phyloP scores from a whole-genome alignment of 371 early-diverging fungal genomes.

The Mucor velutinosus region DNA sequence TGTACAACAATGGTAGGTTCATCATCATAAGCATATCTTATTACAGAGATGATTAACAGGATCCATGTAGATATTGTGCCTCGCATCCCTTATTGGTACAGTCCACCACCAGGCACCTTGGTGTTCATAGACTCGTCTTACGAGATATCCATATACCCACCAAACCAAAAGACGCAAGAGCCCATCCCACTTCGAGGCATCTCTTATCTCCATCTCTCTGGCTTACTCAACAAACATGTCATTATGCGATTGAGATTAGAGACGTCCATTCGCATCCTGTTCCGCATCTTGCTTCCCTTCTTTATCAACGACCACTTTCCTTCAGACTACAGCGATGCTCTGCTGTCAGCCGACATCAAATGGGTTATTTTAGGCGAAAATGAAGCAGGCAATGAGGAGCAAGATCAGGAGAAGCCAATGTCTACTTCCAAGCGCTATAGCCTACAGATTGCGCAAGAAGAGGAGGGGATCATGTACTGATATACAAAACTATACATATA shows the following conservation, averaged over 20 bases:
- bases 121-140: slow-evolving; percentile 57
- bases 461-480: not conserved
- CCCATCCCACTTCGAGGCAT: slow-evolving; percentile 55
- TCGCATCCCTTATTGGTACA: slow-evolving; percentile 51
- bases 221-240: slow-evolving; percentile 48
- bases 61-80: slow-evolving; percentile 44
- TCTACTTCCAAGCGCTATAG: not conserved
- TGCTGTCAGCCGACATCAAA: slow-evolving; percentile 43
- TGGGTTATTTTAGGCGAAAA: slow-evolving; percentile 46
- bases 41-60: not conserved
- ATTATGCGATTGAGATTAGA: slow-evolving; percentile 51
- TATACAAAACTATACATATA: not conserved
- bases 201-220: slow-evolving; percentile 58
- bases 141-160: slow-evolving; percentile 35
- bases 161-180: slow-evolving; percentile 17
- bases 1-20: slow-evolving; percentile 53
- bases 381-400: slow-evolving; percentile 21
- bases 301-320: slow-evolving; percentile 64
- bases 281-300: slow-evolving; percentile 54
- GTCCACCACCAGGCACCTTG: slow-evolving; percentile 58
- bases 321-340: slow-evolving; percentile 50
- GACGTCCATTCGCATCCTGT: slow-evolving; percentile 47
- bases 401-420: not conserved
- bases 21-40: not conserved
- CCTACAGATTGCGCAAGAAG: slow-evolving; percentile 1